phyloP scores from a whole-genome alignment of 1,284 basidiomycete genomes.

The Thecaphora frezii region DNA sequence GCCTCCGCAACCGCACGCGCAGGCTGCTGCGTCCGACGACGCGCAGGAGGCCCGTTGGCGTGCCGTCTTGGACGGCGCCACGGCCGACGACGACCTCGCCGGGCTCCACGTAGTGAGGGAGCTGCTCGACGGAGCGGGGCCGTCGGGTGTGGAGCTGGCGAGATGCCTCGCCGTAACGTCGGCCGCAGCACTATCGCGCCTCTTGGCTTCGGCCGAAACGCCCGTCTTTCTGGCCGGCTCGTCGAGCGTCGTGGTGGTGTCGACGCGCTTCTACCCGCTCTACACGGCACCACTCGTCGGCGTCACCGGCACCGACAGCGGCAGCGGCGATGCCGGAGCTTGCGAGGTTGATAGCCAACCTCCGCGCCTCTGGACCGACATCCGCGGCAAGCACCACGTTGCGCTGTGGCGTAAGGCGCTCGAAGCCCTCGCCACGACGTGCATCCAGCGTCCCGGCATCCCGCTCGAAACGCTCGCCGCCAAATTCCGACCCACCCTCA shows the following conservation, averaged over 20 bases:
- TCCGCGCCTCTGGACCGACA: neutral
- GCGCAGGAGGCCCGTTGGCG: neutral
- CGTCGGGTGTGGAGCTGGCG: neutral
- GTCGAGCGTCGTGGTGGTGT: neutral
- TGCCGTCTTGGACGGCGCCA: neutral
- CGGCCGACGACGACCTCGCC: neutral
- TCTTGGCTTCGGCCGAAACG: neutral
- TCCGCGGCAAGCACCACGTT: neutral
- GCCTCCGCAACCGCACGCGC: slow-evolving; percentile 3
- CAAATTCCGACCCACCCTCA: slow-evolving; percentile 4
- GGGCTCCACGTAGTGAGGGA: neutral
- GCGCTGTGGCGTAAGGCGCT: slow-evolving; percentile 8
- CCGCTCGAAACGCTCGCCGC: slow-evolving; percentile 3
- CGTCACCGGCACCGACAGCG: no score
- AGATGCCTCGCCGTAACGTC: neutral
- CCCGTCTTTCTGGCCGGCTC: neutral
- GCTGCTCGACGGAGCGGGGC: neutral
- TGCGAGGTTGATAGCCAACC: neutral
- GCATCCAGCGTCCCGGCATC: slow-evolving; percentile 12
- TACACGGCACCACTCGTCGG: neutral
- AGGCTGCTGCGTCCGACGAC: neutral
- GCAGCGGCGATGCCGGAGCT: neutral
- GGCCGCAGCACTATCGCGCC: neutral
- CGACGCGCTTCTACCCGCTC: neutral
- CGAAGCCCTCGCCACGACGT: slow-evolving; percentile 3